Base-by-base conservation (phyloP, 2,329 filamentous ascomycete species). In the Diatrype stigma region DNA sequence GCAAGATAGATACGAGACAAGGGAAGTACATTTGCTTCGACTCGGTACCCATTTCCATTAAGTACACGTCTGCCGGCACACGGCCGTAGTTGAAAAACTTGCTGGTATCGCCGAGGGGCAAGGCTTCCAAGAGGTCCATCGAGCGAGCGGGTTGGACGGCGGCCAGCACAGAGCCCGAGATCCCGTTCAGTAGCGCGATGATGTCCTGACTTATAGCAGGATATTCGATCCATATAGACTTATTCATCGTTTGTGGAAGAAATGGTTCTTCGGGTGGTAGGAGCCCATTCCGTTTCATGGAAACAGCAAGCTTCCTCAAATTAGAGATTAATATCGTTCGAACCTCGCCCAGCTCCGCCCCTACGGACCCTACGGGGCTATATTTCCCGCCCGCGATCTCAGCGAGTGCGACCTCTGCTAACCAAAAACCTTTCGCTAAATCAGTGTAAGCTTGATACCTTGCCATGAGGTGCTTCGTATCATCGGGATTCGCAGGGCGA, bases 361-460 rank as follows among this genome's bases (percentile, higher is more conserved):
- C 73, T 2, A 69, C 64, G 0, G 69, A 62, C 45, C 76, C 73
- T 2, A 69, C 64, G 0, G 69, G 62, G 42, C 70, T 68, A 8
- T 67, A 73, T 44, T 73, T 77, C 21, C 69, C 67, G 28, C 70
- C 69, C 7, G 72, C 64, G 3, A 80, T 67, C 51, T 82, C 77
- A 2, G 78, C 75, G 6, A 83, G 68, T 1, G 77, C 70, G 47
- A 79, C 71, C 47, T 81, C 76, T 22, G 72, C 77, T n/a, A 96
- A 82, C 91, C 92, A 96, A 67, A 89, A 87, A 0, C 85, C 79
- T 67, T 96, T 96, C 22, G 89, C 86, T 47, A 96, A 74, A 67
- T 96, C 90, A 1, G 93, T 80, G 61, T 95, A 91, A 1, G 90
- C 86, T 69, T 96, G 92, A 51, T 88, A 85, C 57, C 79, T 75